phyloP scores from a whole-genome alignment of 495 filamentous ascomycete species.

The Penicillium steckii region DNA sequence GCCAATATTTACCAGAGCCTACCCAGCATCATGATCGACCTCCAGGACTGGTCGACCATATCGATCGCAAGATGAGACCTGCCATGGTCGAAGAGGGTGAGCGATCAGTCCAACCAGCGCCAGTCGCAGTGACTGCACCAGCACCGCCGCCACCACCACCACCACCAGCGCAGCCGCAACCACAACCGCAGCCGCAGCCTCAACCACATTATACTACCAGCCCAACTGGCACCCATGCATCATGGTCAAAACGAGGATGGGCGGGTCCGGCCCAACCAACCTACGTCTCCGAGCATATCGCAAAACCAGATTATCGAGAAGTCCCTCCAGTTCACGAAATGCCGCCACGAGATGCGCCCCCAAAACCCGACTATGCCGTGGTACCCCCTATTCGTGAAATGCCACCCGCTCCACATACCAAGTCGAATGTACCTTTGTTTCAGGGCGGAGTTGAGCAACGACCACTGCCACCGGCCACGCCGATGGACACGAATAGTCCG shows the following conservation, averaged over 20 bases:
- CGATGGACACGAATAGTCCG: conserved; percentile 42
- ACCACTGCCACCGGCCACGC: conserved; percentile 24
- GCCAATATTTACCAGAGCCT: conserved; percentile 50
- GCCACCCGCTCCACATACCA: conserved; percentile 34
- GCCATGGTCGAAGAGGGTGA: conserved; percentile 47
- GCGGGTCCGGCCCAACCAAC: conserved; percentile 29
- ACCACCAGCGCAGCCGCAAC: not conserved
- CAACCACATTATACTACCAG: conserved; percentile 35
- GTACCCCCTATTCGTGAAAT: conserved; percentile 46
- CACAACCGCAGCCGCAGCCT: not conserved
- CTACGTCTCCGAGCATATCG: conserved; percentile 38
- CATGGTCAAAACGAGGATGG: conserved; percentile 45
- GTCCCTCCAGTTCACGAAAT: conserved; percentile 45
- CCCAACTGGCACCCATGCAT: conserved; percentile 36
- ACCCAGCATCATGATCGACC: conserved; percentile 43
- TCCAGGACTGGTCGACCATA: conserved; percentile 33
- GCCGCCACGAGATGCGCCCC: conserved; percentile 33
- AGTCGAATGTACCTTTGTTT: conserved; percentile 37
- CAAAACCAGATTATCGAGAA: conserved; percentile 42
- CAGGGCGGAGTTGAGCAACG: conserved; percentile 39
- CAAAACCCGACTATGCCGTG: conserved; percentile 43
- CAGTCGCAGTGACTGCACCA: not conserved
- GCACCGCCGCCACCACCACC: not conserved
- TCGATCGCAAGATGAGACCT: conserved; percentile 42
- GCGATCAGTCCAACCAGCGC: conserved; percentile 17